Conservation (phyloP, 2,329 filamentous ascomycete species). For the Aureobasidium sp. region DNA sequence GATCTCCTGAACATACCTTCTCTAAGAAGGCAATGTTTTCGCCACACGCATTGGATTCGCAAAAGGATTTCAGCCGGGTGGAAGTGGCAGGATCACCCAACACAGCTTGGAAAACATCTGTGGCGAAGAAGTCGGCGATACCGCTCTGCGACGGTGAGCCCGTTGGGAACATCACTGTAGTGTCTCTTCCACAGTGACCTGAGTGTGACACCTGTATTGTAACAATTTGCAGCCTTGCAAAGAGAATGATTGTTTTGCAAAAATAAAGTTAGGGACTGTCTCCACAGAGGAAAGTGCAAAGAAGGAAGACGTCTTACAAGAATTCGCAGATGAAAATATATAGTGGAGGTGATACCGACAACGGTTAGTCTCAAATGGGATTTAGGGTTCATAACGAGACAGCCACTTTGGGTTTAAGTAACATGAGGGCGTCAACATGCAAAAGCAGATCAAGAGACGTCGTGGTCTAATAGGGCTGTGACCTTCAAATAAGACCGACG, state of each 20-base stretch:
- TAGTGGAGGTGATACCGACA: not conserved
- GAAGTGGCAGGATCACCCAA: slow-evolving; percentile 44
- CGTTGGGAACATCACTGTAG: not conserved
- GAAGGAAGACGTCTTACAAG: not conserved
- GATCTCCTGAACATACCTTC: slow-evolving; percentile 34
- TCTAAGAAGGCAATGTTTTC: slow-evolving; percentile 48
- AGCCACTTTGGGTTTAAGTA: too few relatives aligned
- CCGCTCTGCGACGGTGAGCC: not conserved
- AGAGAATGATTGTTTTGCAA: not conserved
- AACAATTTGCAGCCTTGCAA: not conserved
- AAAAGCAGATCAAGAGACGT: too few relatives aligned
- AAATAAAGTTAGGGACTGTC: not conserved
- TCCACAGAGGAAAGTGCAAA: not conserved
- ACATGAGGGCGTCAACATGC: too few relatives aligned
- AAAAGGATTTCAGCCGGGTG: slow-evolving; percentile 44
- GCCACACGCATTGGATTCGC: slow-evolving; percentile 40
- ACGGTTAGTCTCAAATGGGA: not conserved
- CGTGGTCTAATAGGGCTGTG: not conserved
- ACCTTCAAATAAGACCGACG: not conserved
- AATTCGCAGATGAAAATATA: not conserved
- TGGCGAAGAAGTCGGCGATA: slow-evolving; percentile 39
- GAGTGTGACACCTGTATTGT: not conserved
- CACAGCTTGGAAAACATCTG: slow-evolving; percentile 46
- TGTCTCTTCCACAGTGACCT: not conserved
- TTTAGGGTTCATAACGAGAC: too few relatives aligned